phyloP scores from a whole-genome alignment of 352 stramenopile species.

The Halophytophthora polymorphica region DNA sequence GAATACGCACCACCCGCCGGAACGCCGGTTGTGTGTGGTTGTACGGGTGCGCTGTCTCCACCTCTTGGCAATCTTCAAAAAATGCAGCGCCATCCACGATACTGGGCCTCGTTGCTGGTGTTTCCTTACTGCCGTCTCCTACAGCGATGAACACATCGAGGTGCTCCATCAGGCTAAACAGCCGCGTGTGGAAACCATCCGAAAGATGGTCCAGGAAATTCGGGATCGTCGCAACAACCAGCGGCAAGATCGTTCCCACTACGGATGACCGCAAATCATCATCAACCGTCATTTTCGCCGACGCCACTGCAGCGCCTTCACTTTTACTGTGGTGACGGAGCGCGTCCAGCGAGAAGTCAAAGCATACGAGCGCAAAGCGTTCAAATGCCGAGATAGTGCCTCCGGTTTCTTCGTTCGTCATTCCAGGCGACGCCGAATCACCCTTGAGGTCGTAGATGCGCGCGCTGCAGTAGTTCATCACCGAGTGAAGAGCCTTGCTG shows the following conservation, averaged over 20 bases:
- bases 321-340: slow-evolving; percentile 5
- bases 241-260: slow-evolving; percentile 40
- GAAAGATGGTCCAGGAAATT: slow-evolving; percentile 37
- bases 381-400: slow-evolving; percentile 34
- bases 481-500: slow-evolving; percentile 36
- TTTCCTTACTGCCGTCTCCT: slow-evolving; percentile 8
- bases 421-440: slow-evolving; percentile 17
- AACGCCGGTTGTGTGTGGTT: slow-evolving; percentile 52
- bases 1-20: slow-evolving; percentile 52
- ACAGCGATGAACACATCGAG: slow-evolving; percentile 19
- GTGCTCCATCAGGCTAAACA: slow-evolving; percentile 28
- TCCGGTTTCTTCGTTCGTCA: slow-evolving; percentile 14
- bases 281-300: neutral
- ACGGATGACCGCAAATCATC: slow-evolving; percentile 31
- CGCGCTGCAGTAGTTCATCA: slow-evolving; percentile 48
- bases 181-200: slow-evolving; percentile 14
- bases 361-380: slow-evolving; percentile 36
- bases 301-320: neutral
- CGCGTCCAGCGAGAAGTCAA: slow-evolving; percentile 31
- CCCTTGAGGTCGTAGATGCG: slow-evolving; percentile 29
- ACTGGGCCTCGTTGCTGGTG: neutral
- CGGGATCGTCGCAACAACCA: slow-evolving; percentile 43
- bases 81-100: slow-evolving; percentile 10
- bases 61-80: slow-evolving; percentile 42
- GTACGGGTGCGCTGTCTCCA: slow-evolving; percentile 73